These are phyloP conservation scores for Dacryopinax spathularia DNA, from an alignment of 768 basidiomycete species.

Conservation along the genomic window DNA sequence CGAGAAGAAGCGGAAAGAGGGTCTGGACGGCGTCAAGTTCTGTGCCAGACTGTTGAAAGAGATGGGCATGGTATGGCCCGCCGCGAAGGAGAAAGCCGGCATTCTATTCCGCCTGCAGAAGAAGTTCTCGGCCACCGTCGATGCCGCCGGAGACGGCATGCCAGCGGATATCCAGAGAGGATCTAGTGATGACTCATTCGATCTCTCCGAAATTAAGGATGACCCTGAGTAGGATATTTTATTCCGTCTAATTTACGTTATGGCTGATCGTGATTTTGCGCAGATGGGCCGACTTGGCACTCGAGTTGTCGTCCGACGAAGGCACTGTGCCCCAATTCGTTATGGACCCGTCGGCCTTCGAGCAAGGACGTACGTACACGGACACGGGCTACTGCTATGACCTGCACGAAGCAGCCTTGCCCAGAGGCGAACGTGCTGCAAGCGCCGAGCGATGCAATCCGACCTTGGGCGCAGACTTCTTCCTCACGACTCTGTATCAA, in stretches of 20 bases:
- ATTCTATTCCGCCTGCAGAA: background rate
- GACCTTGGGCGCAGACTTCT: background rate
- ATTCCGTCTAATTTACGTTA: background rate
- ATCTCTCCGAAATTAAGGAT: background rate
- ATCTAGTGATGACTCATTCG: background rate
- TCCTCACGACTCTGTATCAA: background rate
- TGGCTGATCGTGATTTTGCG: background rate
- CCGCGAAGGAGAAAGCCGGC: background rate
- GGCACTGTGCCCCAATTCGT: background rate
- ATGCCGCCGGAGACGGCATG: background rate
- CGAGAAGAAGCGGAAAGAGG: constrained; percentile 1
- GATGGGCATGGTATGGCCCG: constrained; percentile 3
- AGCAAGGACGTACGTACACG: background rate
- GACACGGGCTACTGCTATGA: background rate
- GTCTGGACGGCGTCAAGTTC: constrained; percentile 1
- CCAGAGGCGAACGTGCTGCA: background rate
- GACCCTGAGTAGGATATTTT: background rate
- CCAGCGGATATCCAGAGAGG: background rate
- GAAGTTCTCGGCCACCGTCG: background rate
- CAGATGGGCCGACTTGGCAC: background rate
- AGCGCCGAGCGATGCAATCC: background rate
- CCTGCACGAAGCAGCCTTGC: background rate
- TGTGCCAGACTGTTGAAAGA: background rate
- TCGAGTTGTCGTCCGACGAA: background rate
- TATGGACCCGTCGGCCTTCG: background rate